These are phyloP conservation scores for Ceratopteris richardii DNA, from an alignment of 75 land plant species.

Conservation along the genomic window DNA sequence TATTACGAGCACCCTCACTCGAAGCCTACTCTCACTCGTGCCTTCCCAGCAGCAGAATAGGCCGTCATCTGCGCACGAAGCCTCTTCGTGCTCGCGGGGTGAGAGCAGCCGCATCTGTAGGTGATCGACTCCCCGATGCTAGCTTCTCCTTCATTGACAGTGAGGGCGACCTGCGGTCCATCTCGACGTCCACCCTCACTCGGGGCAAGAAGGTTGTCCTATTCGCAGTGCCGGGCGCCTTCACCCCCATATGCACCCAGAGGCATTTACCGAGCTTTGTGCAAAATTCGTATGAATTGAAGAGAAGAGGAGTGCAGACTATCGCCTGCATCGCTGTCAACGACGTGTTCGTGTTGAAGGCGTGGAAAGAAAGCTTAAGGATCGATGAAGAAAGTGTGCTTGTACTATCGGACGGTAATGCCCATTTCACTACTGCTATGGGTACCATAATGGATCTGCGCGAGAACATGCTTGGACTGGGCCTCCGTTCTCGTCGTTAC, in stretches of 20 bases:
- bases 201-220: conserved; percentile 60
- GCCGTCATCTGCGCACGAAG: no score
- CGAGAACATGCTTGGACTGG: conserved; percentile 64
- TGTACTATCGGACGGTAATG: conserved; percentile 65
- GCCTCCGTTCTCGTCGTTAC: conserved; percentile 33
- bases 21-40: no score
- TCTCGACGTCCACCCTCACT: conserved; percentile 56
- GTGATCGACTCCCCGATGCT: conserved; percentile 78
- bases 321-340: conserved; percentile 82
- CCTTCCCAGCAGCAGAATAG: no score
- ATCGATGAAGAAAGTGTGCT: conserved; percentile 66
- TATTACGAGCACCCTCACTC: no score
- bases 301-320: conserved; percentile 62
- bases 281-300: conserved; percentile 57
- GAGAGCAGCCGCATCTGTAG: conserved; percentile 71
- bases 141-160: conserved; percentile 73
- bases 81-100: no score
- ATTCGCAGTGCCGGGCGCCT: conserved; percentile 94
- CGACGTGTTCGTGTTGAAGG: conserved; percentile 84
- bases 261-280: conserved; percentile 88
- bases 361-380: conserved; percentile 63
- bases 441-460: conserved; percentile 62
- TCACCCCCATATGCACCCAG: conserved; percentile 90
- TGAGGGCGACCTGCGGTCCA: conserved; percentile 56
- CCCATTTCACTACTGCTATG: conserved; percentile 54